Percentiles rank a stretch among this genome's conserved stretches.
Evolutionary conservation across 305 asterid genomes (phyloP).

Genomic region (Ilex paraguariensis): DNA sequence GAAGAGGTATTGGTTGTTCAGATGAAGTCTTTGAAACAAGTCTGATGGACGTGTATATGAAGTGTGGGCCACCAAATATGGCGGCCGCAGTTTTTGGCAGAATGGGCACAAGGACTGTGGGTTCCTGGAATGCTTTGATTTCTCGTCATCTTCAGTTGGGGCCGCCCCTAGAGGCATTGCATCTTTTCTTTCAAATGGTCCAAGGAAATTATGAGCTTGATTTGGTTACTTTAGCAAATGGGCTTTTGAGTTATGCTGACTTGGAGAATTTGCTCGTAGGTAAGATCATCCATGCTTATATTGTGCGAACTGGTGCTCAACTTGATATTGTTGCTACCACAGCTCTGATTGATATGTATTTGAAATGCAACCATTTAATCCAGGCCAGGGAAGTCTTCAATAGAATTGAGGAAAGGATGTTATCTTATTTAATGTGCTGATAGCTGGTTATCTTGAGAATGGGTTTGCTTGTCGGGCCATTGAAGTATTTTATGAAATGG

Average conservation of each 20-base stretch:
- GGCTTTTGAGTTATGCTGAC: conserved; percentile 39
- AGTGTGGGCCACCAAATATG: conserved; percentile 34
- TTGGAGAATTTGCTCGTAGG: conserved; percentile 35
- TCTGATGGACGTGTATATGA: conserved; percentile 46
- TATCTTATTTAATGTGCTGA: conserved; percentile 43
- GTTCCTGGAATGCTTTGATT: conserved; percentile 48
- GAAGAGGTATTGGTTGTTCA: conserved; percentile 35
- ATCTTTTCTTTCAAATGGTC: conserved; percentile 35
- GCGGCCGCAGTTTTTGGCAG: conserved; percentile 26
- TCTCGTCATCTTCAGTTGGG: conserved; percentile 41
- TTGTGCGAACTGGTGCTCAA: conserved; percentile 27
- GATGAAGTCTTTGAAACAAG: conserved; percentile 52
- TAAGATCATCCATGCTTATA: conserved; percentile 41
- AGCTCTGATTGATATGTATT: conserved; percentile 46
- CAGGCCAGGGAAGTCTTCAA: conserved; percentile 33
- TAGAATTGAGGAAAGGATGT: conserved; percentile 27
- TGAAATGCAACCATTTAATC: conserved; percentile 33
- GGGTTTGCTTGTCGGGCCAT: conserved; percentile 28
- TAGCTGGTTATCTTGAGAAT: conserved; percentile 41
- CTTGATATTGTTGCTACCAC: conserved; percentile 48
- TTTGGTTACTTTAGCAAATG: conserved; percentile 47
- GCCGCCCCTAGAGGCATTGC: conserved; percentile 28
- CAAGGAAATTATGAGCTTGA: conserved; percentile 27
- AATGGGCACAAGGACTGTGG: conserved; percentile 27
- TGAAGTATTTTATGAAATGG: conserved; percentile 35